Conservation (phyloP, 1,284 basidiomycete genomes). For the Chiua sp. region DNA sequence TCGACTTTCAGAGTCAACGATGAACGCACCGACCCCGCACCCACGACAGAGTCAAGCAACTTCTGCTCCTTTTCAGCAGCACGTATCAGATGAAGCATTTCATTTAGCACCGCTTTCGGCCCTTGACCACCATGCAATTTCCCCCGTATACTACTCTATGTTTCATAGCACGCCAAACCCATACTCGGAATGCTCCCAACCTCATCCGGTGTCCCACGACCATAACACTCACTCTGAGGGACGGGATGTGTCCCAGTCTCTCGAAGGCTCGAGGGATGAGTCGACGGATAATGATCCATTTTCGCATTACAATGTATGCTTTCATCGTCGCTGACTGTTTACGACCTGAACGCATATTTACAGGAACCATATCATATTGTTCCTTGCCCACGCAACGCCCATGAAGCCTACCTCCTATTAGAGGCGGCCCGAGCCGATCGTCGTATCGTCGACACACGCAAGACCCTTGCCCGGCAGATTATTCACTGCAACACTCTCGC, state of each 20-base stretch:
- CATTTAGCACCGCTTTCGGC: neutral
- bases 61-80: neutral
- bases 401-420: neutral
- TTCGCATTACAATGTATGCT: neutral
- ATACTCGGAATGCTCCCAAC: no score
- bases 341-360: neutral
- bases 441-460: neutral
- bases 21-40: no score
- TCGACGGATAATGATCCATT: neutral
- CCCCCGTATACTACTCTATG: neutral
- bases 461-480: neutral
- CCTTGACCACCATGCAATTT: neutral
- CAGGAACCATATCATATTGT: neutral
- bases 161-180: no score
- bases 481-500: constrained; percentile 1
- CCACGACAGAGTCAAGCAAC: no score
- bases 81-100: neutral
- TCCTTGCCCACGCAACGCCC: neutral
- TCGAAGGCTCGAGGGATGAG: neutral
- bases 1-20: no score
- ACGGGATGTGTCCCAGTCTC: neutral
- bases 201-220: neutral
- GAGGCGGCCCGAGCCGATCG: neutral
- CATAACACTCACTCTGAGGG: neutral
- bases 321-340: neutral